Base-by-base conservation (phyloP, 106 monocot species). In the Allium sativum region DNA sequence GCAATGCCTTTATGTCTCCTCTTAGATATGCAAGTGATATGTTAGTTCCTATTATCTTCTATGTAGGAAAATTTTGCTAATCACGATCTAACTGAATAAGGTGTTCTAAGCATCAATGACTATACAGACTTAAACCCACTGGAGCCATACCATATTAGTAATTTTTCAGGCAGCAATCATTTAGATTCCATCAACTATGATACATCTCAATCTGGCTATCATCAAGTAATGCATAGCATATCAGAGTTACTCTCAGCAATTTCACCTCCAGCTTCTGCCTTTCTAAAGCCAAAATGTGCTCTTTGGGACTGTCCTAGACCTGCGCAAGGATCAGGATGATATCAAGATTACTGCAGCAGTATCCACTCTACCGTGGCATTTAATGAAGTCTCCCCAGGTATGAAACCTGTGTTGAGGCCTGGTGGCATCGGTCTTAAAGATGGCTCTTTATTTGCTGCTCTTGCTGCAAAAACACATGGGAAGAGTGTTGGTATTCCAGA, bases 401-500 rank as follows among this genome's bases (percentile, higher is more conserved):
- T 77, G 79, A 69, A 61, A 61, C 96, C 96, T 11, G 90, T 96
- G 40, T 65, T 91, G 16, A 73, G 96, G n/a, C 96, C 96, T 57
- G 84, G 91, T 8, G 96, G 96, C 46, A 96, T 96, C 52, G 91
- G 91, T 72, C 69, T 96, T 50, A 96, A 96, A 61, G 96, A 96
- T 72, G 87, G 47, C 12, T 91, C 96, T 31, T 84, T 96, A 41
- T 96, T 96, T 82, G 79, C 84, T 48, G 82, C 91, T 53, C 84
- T 96, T 3, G 71, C 55, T 67, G 87, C 87, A 63, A 96, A 87
- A 69, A 79, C 78, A 64, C 96, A 78, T 48, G 91, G 84, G 15
- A 96, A 96, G 63, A 76, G 91, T 78, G 96, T 96, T 67, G 96
- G 96, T 13, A 85, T 96, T 44, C 96, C 96, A n/a, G 86, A 82